Evolutionary conservation across 2,329 filamentous ascomycete species (phyloP).

Genomic region (Mycosphaerelloides madeirae): DNA sequence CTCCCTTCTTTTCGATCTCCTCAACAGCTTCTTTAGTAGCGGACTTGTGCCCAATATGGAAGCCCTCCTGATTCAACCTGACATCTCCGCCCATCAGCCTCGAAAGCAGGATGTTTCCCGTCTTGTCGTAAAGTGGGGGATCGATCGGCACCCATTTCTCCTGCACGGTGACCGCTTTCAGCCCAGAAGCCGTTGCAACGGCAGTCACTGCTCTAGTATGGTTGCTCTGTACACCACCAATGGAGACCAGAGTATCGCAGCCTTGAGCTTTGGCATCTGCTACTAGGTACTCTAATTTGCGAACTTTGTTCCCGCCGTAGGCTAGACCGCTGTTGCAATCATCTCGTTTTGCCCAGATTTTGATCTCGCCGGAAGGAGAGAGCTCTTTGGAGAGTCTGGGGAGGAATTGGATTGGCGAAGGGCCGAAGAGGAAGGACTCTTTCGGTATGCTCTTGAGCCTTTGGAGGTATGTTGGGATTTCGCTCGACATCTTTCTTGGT

Average conservation of each 20-base stretch:
- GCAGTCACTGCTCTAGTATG: slow-evolving; percentile 37
- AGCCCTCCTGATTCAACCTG: slow-evolving; percentile 54
- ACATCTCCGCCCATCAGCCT: slow-evolving; percentile 51
- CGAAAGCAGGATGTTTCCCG: slow-evolving; percentile 68
- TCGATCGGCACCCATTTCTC: slow-evolving; percentile 32
- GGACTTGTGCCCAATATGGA: slow-evolving; percentile 62
- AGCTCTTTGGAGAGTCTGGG: slow-evolving; percentile 60
- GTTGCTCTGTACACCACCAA: slow-evolving; percentile 37
- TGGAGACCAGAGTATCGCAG: slow-evolving; percentile 32
- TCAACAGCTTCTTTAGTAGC: slow-evolving; percentile 51
- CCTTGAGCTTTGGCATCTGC: slow-evolving; percentile 29
- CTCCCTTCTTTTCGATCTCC: slow-evolving; percentile 50
- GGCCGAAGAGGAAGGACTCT: slow-evolving; percentile 59
- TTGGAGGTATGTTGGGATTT: slow-evolving; percentile 18
- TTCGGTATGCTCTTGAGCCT: slow-evolving; percentile 49
- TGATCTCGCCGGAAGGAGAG: slow-evolving; percentile 48
- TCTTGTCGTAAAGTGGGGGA: slow-evolving; percentile 37
- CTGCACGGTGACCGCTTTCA: slow-evolving; percentile 30
- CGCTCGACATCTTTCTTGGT: background rate
- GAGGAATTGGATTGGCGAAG: slow-evolving; percentile 64
- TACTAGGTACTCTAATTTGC: slow-evolving; percentile 38
- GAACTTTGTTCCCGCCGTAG: slow-evolving; percentile 37
- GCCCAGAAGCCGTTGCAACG: slow-evolving; percentile 30
- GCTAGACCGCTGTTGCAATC: slow-evolving; percentile 48
- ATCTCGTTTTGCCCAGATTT: slow-evolving; percentile 67